These are phyloP conservation scores for Plenodomus tracheiphilus DNA, from an alignment of 2,329 filamentous ascomycete species.

Conservation along the genomic window DNA sequence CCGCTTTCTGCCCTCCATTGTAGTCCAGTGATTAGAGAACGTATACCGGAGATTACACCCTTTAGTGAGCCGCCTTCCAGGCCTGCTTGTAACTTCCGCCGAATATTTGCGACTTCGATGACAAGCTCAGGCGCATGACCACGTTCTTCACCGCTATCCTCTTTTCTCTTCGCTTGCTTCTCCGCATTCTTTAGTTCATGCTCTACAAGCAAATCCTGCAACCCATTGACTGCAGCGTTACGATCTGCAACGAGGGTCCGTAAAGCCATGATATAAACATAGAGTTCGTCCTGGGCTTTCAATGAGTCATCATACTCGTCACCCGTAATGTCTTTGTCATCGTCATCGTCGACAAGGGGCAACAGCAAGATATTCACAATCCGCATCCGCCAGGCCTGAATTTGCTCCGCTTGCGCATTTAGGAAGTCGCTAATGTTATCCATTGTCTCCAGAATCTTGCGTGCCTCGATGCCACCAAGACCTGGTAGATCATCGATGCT, in stretches of 20 bases:
- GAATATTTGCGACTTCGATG: slow-evolving; percentile 56
- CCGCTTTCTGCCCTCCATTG: slow-evolving; percentile 61
- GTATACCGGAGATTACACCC: slow-evolving; percentile 69
- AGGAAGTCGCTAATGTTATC: slow-evolving; percentile 67
- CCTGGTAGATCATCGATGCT: slow-evolving; percentile 59
- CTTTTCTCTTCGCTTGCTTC: slow-evolving; percentile 61
- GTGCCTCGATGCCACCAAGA: slow-evolving; percentile 72
- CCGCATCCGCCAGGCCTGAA: slow-evolving; percentile 75
- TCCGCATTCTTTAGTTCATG: slow-evolving; percentile 71
- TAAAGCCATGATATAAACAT: slow-evolving; percentile 80
- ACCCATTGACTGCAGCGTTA: slow-evolving; percentile 73
- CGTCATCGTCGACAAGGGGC: slow-evolving; percentile 81
- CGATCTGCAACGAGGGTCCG: slow-evolving; percentile 78
- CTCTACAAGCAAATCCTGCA: slow-evolving; percentile 72
- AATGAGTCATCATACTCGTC: slow-evolving; percentile 90
- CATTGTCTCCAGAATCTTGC: slow-evolving; percentile 66
- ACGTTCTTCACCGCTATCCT: slow-evolving; percentile 51
- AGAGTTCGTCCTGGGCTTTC: slow-evolving; percentile 83
- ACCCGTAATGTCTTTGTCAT: slow-evolving; percentile 73
- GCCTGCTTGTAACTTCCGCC: slow-evolving; percentile 54
- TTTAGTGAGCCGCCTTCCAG: slow-evolving; percentile 67
- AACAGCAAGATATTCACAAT: slow-evolving; percentile 72
- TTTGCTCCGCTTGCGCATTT: slow-evolving; percentile 70
- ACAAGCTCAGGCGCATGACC: slow-evolving; percentile 74
- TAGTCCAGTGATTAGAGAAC: slow-evolving; percentile 63